Base-by-base conservation (phyloP, 306 rosid genomes). In the Rosa lucieae region DNA sequence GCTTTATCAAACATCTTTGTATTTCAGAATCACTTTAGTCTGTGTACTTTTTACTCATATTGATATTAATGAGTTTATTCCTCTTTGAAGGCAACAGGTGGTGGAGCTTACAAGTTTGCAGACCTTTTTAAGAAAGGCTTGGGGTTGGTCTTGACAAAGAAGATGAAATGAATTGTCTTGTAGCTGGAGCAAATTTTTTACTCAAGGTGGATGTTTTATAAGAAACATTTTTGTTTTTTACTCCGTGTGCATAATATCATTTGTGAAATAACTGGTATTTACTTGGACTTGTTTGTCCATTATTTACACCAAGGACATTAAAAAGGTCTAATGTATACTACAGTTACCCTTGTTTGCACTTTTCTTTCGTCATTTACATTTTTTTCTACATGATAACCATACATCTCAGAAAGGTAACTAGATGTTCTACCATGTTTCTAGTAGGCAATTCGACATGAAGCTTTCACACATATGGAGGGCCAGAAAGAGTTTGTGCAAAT, bases 371-470 rank as follows among this genome's bases (percentile, higher is more conserved):
- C 7, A 13, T 44, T 63, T 58, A 13, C 52, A 35, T 74, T 82
- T 49, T 72, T 59, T 61, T n/a, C 77, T 70, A 56, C 74, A 26
- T 12, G 37, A 52, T 51, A 18, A 76, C 13, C 6, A 5, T 70
- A 29, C 55, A 29, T 69, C 67, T 7, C 52, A 72, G 72, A 66
- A 46, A 77, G 67, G 76, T 92, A 78, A 89, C 85, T 48, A 39
- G 70, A 82, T 88, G 85, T 82, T 88, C 75, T 80, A 80, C 86
- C 85, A 58, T 90, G 79, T 79, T 78, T 85, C 85, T 95, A 89
- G 90, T 96, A 96, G 99, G 99, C 99, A 67, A 96, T 96, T 81
- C 97, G 99, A 51, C 99, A 96, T 83, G 99, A 96, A 91, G 98
- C 99, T 82, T 96, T 93, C 89, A 96, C 99, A n/a, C 99, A 96